Evolutionary conservation across 2,329 filamentous ascomycete species (phyloP).

Genomic region (Arthroderma sp.): DNA sequence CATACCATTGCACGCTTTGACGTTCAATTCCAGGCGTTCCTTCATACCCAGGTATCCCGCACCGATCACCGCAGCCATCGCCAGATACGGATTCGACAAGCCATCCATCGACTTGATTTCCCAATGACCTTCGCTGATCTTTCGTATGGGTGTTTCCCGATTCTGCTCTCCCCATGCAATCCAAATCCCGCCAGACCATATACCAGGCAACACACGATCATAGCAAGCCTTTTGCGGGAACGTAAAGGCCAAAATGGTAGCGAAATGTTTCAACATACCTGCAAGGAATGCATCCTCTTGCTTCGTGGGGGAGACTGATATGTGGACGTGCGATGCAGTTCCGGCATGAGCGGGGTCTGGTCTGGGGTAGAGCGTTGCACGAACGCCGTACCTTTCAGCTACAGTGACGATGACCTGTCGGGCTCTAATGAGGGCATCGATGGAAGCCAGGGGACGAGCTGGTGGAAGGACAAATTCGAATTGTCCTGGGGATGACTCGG

Average conservation of each 20-base stretch:
- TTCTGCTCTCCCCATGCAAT: constrained; percentile 65
- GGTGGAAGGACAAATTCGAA: constrained; percentile 65
- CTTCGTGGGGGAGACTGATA: constrained; percentile 47
- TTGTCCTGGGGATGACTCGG: constrained; percentile 61
- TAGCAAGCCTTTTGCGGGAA: constrained; percentile 58
- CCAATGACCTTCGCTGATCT: constrained; percentile 17
- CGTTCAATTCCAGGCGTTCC: not conserved
- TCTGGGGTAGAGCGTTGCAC: constrained; percentile 63
- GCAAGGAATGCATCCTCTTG: constrained; percentile 56
- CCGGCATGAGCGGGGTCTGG: constrained; percentile 48
- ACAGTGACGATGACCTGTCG: constrained; percentile 56
- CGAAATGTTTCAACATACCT: constrained; percentile 55
- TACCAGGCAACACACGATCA: constrained; percentile 53
- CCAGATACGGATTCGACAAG: constrained; percentile 21
- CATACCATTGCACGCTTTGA: constrained; percentile 5
- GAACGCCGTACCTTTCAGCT: constrained; percentile 50
- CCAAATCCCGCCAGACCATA: constrained; percentile 68
- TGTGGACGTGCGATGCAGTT: constrained; percentile 57
- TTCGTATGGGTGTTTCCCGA: constrained; percentile 19
- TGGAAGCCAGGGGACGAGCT: constrained; percentile 50
- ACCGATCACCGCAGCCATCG: constrained; percentile 17
- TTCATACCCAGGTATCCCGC: constrained; percentile 15
- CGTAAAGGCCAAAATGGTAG: constrained; percentile 55
- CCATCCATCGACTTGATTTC: constrained; percentile 22
- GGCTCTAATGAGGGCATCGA: constrained; percentile 59